Percentiles rank a stretch among this genome's conserved stretches.
Evolutionary conservation across 1,139 yeast genomes (phyloP).

Genomic region (Magnusiomyces starmeri): DNA sequence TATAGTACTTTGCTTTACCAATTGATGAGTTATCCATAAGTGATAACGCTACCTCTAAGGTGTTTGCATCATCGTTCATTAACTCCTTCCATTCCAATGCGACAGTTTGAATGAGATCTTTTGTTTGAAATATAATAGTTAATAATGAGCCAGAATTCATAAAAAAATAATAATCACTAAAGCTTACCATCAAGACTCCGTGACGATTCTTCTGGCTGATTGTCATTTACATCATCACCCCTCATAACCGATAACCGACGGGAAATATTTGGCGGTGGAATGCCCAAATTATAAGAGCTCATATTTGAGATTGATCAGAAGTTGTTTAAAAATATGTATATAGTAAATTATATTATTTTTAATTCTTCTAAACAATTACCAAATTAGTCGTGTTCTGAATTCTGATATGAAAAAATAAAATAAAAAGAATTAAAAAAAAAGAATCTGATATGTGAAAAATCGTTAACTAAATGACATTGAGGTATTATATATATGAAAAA

Average conservation of each 20-base stretch:
- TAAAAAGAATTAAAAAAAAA: background rate
- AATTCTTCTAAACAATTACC: no score
- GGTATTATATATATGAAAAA: background rate
- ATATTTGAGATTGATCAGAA: background rate
- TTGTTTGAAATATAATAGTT: background rate
- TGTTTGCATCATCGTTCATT: conserved; percentile 50
- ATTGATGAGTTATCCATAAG: conserved; percentile 80
- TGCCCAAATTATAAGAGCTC: conserved; percentile 1
- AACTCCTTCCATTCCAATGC: conserved; percentile 32
- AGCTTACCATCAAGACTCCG: background rate
- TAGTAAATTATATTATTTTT: background rate
- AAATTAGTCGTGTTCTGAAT: background rate
- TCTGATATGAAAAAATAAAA: background rate
- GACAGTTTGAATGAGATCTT: conserved; percentile 11
- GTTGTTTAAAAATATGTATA: background rate
- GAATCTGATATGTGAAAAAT: background rate
- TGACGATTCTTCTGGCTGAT: conserved; percentile 2
- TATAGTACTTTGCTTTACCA: conserved; percentile 68
- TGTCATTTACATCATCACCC: conserved; percentile 1
- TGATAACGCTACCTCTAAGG: conserved; percentile 75
- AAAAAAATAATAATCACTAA: background rate
- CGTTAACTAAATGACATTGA: background rate
- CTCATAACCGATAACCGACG: conserved; percentile 11
- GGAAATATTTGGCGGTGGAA: conserved; percentile 10
- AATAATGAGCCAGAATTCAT: no score